Evolutionary conservation across 1,139 yeast species (phyloP), one percentile per base, ranked within the genome.

Genomic region (Lizanozyma gosingica): DNA sequence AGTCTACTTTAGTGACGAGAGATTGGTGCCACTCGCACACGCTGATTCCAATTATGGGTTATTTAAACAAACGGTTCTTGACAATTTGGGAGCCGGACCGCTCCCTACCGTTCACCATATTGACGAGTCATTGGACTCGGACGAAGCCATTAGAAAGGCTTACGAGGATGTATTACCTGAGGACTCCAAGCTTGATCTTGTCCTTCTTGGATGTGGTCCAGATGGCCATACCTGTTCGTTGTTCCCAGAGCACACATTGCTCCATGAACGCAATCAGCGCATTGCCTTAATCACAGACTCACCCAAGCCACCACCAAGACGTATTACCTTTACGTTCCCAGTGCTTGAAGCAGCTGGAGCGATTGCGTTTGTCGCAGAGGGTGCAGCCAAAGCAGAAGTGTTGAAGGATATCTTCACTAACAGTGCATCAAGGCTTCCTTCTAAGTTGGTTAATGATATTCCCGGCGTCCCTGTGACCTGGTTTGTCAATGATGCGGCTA

Each of bases 321-420:
- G 90, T 63, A 78, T 82, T 55, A 80, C 87, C 8, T 64, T 82
- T 53, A 81, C 88, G 4, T 75, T 79, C 60, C 83, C 83, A 3
- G 77, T 78, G 3, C 69, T 82, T 52, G 70, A 66, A 45, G 63
- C 59, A 27, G 81, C 83, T 15, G 56, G 63, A 15, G 58, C 74
- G 37, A 76, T 88, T 51, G 83, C 87, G 1, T 88, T 87, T 63
- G 92, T 87, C 38, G 95, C 95, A 15, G 92, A 86, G 58, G 96
- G 97, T 43, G 81, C 81, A 15, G 83, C 85, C 34, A 88, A 88
- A 62, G 85, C 87, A n/a, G 71, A 78, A 0, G 71, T 83, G 36
- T 67, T 90, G 59, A 75, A 76, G 53, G 73, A 82, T 47, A 80
- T 88, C 40, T 86, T 90, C 59, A 70, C 71, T 43, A 76, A 81